Conservation (phyloP, 2,329 filamentous ascomycete species). For the Knufia fluminis region DNA sequence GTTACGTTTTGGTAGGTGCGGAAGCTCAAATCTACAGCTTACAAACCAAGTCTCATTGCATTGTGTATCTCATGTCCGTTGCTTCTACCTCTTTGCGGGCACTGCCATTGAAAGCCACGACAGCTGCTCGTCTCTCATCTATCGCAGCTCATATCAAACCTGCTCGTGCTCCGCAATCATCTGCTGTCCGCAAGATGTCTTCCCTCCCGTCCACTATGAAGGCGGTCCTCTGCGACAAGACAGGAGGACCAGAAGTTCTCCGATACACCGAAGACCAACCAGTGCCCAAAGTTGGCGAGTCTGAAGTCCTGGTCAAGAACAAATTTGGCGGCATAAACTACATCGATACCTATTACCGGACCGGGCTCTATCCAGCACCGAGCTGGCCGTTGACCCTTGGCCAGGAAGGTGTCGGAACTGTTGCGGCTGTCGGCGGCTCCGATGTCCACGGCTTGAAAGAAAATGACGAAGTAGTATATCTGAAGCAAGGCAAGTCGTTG, state of each 20-base stretch:
- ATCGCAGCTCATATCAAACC: background rate
- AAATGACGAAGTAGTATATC: conserved; percentile 64
- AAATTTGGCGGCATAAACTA: conserved; percentile 74
- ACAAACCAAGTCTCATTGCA: background rate
- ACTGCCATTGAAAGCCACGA: background rate
- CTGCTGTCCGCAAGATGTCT: conserved; percentile 14
- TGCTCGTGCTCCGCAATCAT: conserved; percentile 6
- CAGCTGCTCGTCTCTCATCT: conserved; percentile 1
- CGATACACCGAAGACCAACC: conserved; percentile 62
- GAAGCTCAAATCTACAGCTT: background rate
- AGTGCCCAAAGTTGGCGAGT: conserved; percentile 58
- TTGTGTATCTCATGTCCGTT: background rate
- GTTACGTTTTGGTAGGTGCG: background rate
- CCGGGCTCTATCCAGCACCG: conserved; percentile 61
- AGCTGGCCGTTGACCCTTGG: conserved; percentile 69
- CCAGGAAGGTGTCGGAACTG: conserved; percentile 64
- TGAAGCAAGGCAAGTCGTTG: conserved; percentile 31
- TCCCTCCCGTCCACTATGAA: conserved; percentile 50
- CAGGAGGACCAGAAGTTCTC: conserved; percentile 62
- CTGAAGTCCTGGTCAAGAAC: conserved; percentile 72
- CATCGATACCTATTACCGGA: conserved; percentile 88
- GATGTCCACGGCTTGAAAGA: conserved; percentile 47
- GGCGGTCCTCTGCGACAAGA: conserved; percentile 62
- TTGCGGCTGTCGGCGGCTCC: conserved; percentile 52
- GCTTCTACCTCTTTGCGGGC: background rate